Percentiles rank a stretch among this genome's conserved stretches.
These are phyloP conservation scores for Pyrus hybrid DNA, from an alignment of 331 rosid genomes.

Conservation along the genomic window DNA sequence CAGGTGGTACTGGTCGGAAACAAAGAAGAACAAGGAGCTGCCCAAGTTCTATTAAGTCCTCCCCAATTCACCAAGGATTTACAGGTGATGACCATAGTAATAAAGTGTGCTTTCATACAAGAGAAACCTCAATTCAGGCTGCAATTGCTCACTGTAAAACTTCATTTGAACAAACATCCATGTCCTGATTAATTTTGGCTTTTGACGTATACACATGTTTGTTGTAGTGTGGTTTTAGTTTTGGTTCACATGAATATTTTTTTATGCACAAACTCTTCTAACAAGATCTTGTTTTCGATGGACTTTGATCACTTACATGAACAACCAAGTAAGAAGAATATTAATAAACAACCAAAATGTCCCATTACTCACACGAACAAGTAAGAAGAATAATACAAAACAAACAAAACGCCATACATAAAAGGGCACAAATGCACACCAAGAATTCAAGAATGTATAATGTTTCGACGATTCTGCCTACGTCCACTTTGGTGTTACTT, in stretches of 20 bases:
- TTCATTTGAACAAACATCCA: constrained; percentile 29
- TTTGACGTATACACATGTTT: neutral
- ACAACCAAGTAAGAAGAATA: too few species aligned
- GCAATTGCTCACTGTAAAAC: constrained; percentile 57
- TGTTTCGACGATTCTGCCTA: too few species aligned
- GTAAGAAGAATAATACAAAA: too few species aligned
- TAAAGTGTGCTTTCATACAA: neutral
- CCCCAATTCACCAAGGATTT: constrained; percentile 40
- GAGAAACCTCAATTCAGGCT: constrained; percentile 41
- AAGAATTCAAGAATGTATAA: too few species aligned
- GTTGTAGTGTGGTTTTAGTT: neutral
- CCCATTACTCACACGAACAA: too few species aligned
- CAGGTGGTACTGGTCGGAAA: neutral
- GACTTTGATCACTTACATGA: neutral
- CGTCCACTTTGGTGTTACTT: too few species aligned
- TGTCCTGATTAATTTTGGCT: constrained; percentile 9
- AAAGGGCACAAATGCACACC: too few species aligned
- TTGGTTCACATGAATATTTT: neutral
- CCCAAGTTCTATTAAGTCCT: constrained; percentile 28
- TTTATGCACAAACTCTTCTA: neutral
- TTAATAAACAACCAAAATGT: too few species aligned
- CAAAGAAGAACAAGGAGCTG: constrained; percentile 25
- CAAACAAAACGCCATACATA: too few species aligned
- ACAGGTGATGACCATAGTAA: constrained; percentile 1
- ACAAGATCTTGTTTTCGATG: neutral